A percentile compares a stretch with the other conserved stretches of the same genome.
phyloP scores from a whole-genome alignment of 768 basidiomycete species.

The Myochromella boudieri region DNA sequence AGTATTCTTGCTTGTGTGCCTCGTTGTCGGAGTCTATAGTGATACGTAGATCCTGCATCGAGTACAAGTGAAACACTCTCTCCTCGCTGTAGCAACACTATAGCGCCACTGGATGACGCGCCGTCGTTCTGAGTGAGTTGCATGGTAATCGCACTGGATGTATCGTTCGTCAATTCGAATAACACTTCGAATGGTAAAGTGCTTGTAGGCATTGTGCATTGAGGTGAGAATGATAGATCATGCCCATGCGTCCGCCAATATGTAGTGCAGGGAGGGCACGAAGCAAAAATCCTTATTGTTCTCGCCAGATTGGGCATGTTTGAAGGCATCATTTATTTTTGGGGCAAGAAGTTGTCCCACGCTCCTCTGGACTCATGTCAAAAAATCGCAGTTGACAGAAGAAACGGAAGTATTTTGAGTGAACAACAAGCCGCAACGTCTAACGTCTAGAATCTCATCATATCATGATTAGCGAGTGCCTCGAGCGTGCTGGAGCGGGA shows the following conservation, averaged over 20 bases:
- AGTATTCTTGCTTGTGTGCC: slow-evolving; percentile 40
- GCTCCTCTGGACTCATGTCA: slow-evolving; percentile 2
- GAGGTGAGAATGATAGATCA: slow-evolving; percentile 8
- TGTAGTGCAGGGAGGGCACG: slow-evolving; percentile 11
- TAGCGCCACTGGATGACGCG: slow-evolving; percentile 27
- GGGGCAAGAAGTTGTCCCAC: too few relatives aligned
- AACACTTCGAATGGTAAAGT: slow-evolving; percentile 54
- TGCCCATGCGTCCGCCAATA: slow-evolving; percentile 11
- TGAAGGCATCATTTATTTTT: too few relatives aligned
- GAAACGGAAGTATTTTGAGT: too few relatives aligned
- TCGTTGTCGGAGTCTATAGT: slow-evolving; percentile 43
- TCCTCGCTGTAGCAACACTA: slow-evolving; percentile 36
- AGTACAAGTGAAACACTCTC: slow-evolving; percentile 48
- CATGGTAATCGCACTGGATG: slow-evolving; percentile 35
- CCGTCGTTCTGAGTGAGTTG: slow-evolving; percentile 34
- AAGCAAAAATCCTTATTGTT: slow-evolving; percentile 29
- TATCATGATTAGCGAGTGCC: too few relatives aligned
- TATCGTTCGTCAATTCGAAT: slow-evolving; percentile 53
- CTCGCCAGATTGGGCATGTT: slow-evolving; percentile 24
- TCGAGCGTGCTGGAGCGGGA: too few relatives aligned
- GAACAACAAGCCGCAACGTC: too few relatives aligned
- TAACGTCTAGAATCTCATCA: too few relatives aligned
- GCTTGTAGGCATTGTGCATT: slow-evolving; percentile 40
- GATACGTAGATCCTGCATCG: slow-evolving; percentile 46
- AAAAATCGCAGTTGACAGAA: background rate